phyloP scores from a whole-genome alignment of 2,329 filamentous ascomycete genomes.

The Stachybotrys chartarum region DNA sequence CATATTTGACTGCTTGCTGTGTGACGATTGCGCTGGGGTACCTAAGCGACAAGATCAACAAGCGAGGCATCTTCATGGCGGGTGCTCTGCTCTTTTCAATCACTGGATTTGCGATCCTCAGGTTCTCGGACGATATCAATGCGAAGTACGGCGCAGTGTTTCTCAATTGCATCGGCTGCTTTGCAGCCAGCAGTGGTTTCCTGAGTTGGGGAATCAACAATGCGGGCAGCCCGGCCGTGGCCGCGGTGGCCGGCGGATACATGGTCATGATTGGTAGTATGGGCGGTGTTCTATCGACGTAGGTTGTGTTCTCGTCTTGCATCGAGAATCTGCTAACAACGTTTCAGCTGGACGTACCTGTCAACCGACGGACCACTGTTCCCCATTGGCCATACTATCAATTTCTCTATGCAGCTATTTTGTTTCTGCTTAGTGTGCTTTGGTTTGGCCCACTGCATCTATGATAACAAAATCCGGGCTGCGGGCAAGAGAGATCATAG shows the following conservation, averaged over 20 bases:
- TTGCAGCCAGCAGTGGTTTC: constrained; percentile 51
- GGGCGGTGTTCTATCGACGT: constrained; percentile 51
- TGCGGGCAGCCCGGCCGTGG: constrained; percentile 46
- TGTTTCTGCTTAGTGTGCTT: not conserved
- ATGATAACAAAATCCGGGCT: not conserved
- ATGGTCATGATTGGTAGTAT: constrained; percentile 48
- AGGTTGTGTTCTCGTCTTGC: constrained; percentile 12
- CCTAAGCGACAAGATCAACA: constrained; percentile 4
- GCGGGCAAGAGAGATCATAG: not conserved
- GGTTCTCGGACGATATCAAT: constrained; percentile 32
- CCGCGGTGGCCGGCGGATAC: constrained; percentile 48
- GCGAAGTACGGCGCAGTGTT: constrained; percentile 47
- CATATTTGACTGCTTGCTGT: constrained; percentile 25
- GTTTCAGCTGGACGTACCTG: constrained; percentile 43
- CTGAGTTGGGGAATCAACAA: constrained; percentile 54
- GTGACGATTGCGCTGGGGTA: constrained; percentile 1
- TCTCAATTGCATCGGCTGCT: constrained; percentile 47
- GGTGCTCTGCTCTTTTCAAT: constrained; percentile 33
- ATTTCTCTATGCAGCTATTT: constrained; percentile 24
- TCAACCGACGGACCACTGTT: constrained; percentile 37
- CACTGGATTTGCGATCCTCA: constrained; percentile 44
- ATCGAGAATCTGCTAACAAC: constrained; percentile 1
- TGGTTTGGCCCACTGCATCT: constrained; percentile 1
- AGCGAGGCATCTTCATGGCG: constrained; percentile 33
- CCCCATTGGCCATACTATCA: constrained; percentile 47